These are phyloP conservation scores for Magnaporthales sp. DNA, from an alignment of 2,329 filamentous ascomycete species.

Conservation along the genomic window DNA sequence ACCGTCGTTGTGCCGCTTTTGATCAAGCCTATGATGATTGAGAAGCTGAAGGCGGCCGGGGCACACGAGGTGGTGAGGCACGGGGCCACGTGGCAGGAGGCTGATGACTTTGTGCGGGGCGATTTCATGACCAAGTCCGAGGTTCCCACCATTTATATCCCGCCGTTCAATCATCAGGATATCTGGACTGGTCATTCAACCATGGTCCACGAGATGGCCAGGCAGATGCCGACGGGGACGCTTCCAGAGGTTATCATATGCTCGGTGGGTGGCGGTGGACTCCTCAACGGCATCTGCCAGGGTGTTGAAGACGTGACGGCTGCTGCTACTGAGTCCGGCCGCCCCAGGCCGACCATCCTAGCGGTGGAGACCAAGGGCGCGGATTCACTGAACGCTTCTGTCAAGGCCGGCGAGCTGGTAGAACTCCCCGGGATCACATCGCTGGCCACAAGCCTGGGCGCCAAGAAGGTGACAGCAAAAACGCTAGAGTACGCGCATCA, in stretches of 20 bases:
- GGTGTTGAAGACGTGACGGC: conserved; percentile 36
- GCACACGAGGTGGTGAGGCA: conserved; percentile 52
- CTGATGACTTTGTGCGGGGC: conserved; percentile 54
- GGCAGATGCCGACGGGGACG: conserved; percentile 18
- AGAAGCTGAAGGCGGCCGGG: conserved; percentile 56
- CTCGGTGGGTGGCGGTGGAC: conserved; percentile 62
- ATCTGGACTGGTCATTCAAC: conserved; percentile 57
- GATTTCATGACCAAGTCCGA: conserved; percentile 33
- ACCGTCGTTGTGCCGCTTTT: conserved; percentile 64
- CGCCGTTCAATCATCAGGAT: conserved; percentile 57
- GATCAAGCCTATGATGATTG: conserved; percentile 59
- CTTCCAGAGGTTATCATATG: conserved; percentile 54
- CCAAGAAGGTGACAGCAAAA: conserved; percentile 49
- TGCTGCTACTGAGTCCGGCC: conserved; percentile 9
- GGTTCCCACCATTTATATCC: conserved; percentile 47
- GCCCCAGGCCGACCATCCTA: conserved; percentile 37
- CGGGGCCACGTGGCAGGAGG: conserved; percentile 60
- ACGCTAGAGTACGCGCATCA: conserved; percentile 32
- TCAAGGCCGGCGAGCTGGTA: conserved; percentile 44
- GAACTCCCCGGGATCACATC: conserved; percentile 62
- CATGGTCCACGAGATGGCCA: conserved; percentile 38
- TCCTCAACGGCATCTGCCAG: conserved; percentile 59
- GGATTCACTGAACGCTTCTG: conserved; percentile 51
- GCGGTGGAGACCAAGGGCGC: conserved; percentile 68
- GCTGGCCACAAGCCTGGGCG: conserved; percentile 63